Conservation (phyloP, 1,284 basidiomycete genomes). For the Marasmius oreades region DNA sequence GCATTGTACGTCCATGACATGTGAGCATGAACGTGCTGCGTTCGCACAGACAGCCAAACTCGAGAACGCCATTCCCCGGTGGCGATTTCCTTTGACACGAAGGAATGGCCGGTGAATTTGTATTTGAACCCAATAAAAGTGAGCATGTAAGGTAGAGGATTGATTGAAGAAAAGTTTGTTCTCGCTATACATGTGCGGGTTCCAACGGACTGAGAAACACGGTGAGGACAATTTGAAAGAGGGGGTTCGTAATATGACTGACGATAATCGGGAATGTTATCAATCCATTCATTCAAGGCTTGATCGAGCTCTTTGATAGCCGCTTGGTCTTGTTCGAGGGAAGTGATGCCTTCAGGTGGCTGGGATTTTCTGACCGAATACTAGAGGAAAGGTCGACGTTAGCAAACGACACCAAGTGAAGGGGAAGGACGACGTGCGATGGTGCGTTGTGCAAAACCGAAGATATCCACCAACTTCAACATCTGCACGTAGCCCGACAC, state of each 20-base stretch:
- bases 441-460: slow-evolving; percentile 56
- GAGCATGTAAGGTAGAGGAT: background rate
- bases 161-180: slow-evolving; percentile 16
- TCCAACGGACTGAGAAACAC: slow-evolving; percentile 46
- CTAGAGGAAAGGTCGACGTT: slow-evolving; percentile 16
- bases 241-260: slow-evolving; percentile 17
- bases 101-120: slow-evolving; percentile 50
- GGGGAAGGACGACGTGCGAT: slow-evolving; percentile 38
- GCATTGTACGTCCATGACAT: background rate
- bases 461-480: slow-evolving; percentile 60
- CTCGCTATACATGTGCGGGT: slow-evolving; percentile 44
- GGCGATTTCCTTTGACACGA: slow-evolving; percentile 43
- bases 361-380: slow-evolving; percentile 32
- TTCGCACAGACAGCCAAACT: slow-evolving; percentile 58
- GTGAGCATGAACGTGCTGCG: slow-evolving; percentile 9
- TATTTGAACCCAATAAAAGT: slow-evolving; percentile 1
- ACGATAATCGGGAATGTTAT: slow-evolving; percentile 56
- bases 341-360: slow-evolving; percentile 17
- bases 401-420: background rate
- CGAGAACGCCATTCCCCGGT: slow-evolving; percentile 42
- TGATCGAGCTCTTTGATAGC: slow-evolving; percentile 62
- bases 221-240: background rate
- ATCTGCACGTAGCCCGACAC: slow-evolving; percentile 55
- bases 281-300: slow-evolving; percentile 63
- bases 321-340: slow-evolving; percentile 45